Base-by-base conservation (phyloP, 805 yeast species). In the Wickerhamiella brachini region DNA sequence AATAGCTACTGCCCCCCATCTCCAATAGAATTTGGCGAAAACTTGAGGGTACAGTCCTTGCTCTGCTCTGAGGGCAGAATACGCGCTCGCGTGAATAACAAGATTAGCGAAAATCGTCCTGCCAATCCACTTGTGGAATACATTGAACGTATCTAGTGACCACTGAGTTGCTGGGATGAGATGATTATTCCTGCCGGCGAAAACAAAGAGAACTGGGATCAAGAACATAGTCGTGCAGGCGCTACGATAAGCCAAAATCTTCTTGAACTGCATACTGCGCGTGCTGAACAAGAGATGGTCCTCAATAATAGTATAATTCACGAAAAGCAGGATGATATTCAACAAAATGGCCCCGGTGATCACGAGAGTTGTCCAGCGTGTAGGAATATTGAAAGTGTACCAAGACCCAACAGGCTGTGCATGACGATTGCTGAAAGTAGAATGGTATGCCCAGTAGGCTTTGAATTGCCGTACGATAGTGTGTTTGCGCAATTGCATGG, bases 101-200 rank as follows among this genome's bases (percentile, higher is more conserved):
- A 74, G 72, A 50, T 78, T 65, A n/a, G 76, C 56, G 8, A 74
- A 66, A 55, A 76, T 67, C 0, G 73, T 68, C 56, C 81, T 69
- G 1, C 84, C 82, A 45, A 73, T 65, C 83, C 85, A 80, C 62
- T 73, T 80, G 67, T 85, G 90, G 51, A 74, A 73, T 37, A 68
- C 63, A 52, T 74, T 66, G 66, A 80, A 80, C 3, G 60, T 51
- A 41, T 65, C 53, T 8, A 65, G 67, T 0, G 69, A 49, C 61
- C 77, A 67, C 5, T 68, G 86, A 5, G 72, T 75, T 51, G 64
- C 49, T 59, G 70, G 70, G 57, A 75, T 71, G 60, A 84, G 70
- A 26, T 84, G 74, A 60, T 82, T 85, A 64, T 85, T 85, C 60
- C 93, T 69, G 18, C 84, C 82, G 4, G 83, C 78, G 59, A 80